Evolutionary conservation across 805 yeast genomes (phyloP).

Genomic region (Saccharomycopsis babjevae): DNA sequence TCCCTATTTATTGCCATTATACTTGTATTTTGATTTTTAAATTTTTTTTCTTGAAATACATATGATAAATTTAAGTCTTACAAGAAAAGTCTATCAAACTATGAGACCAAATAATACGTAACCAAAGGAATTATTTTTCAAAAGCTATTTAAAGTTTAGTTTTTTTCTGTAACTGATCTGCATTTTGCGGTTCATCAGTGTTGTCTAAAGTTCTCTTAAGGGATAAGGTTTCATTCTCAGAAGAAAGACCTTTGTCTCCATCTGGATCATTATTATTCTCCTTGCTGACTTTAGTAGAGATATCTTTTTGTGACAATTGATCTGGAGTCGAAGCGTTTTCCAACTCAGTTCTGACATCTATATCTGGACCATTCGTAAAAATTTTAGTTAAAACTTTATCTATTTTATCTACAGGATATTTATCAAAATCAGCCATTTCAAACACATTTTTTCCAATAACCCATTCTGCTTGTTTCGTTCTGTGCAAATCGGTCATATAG

Average conservation of each 20-base stretch:
- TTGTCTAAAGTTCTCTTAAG: neutral
- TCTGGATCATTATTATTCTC: neutral
- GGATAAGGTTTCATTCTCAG: too few species aligned
- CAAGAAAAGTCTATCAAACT: neutral
- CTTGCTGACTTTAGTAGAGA: neutral
- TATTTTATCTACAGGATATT: conserved; percentile 59
- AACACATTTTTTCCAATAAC: conserved; percentile 59
- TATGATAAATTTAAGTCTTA: neutral
- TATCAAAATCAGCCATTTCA: conserved; percentile 52
- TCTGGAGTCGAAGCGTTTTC: conserved; percentile 14
- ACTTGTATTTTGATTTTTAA: neutral
- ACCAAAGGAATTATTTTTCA: too few species aligned
- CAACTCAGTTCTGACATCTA: conserved; percentile 32
- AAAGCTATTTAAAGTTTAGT: neutral
- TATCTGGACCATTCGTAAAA: conserved; percentile 30
- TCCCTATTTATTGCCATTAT: neutral
- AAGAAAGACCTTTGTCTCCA: too few species aligned
- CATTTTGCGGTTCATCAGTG: neutral
- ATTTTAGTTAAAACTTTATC: conserved; percentile 46
- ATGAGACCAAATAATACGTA: neutral
- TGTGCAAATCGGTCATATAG: conserved; percentile 74
- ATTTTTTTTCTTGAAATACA: neutral
- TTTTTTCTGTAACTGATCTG: neutral
- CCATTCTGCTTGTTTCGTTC: conserved; percentile 81
- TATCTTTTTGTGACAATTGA: neutral